Percentiles rank a stretch among this genome's conserved stretches.
phyloP scores from a whole-genome alignment of 2,329 filamentous ascomycete species.

The Diplocarpon rosae region DNA sequence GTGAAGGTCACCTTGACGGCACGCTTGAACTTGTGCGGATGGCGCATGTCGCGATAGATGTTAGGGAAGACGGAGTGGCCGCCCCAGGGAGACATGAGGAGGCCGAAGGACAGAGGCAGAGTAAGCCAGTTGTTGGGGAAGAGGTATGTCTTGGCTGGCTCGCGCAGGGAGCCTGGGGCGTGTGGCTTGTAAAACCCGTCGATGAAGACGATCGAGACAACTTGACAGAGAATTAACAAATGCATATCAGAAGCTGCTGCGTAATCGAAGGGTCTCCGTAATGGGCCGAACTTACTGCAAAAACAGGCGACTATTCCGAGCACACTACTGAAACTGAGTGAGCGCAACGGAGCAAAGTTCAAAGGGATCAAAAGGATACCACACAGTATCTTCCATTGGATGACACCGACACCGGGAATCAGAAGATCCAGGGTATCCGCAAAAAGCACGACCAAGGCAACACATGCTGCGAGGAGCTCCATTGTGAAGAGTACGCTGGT shows the following conservation, averaged over 20 bases:
- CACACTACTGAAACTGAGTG: constrained; percentile 83
- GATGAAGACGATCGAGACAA: constrained; percentile 71
- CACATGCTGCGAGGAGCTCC: constrained; percentile 78
- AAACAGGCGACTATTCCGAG: constrained; percentile 87
- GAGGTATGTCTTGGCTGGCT: constrained; percentile 69
- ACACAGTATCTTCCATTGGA: constrained; percentile 78
- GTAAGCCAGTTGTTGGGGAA: constrained; percentile 78
- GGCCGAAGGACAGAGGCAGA: constrained; percentile 75
- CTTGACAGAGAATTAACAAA: constrained; percentile 32
- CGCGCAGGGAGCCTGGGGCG: constrained; percentile 68
- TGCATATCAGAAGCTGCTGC: not conserved
- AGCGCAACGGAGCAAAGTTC: constrained; percentile 71
- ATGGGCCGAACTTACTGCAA: constrained; percentile 53
- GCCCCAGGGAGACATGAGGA: constrained; percentile 76
- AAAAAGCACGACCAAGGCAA: constrained; percentile 86
- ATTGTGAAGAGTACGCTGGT: constrained; percentile 81
- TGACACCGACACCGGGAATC: constrained; percentile 57
- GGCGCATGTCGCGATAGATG: constrained; percentile 66
- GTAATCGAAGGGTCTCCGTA: not conserved
- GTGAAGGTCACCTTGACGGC: constrained; percentile 72
- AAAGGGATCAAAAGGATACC: constrained; percentile 68
- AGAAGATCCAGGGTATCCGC: constrained; percentile 76
- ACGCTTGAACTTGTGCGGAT: constrained; percentile 56
- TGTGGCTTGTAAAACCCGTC: constrained; percentile 80
- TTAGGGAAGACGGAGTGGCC: constrained; percentile 67